Conservation (phyloP, 768 basidiomycete genomes). For the Tricholoma terreum region DNA sequence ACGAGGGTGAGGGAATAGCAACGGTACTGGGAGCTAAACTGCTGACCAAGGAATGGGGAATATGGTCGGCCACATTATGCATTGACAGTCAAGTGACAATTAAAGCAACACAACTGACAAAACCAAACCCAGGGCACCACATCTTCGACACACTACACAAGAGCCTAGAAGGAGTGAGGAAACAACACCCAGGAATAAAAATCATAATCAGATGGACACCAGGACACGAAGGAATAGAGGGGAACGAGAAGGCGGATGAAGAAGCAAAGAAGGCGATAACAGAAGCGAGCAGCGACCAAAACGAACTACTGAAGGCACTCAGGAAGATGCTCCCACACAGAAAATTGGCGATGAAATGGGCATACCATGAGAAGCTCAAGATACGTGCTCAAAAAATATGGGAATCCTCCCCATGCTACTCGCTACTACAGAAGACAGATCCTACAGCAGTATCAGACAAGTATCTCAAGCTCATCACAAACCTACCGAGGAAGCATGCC, state of each 20-base stretch:
- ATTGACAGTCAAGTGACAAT: constrained; percentile 14
- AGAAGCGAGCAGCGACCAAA: background rate
- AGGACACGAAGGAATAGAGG: too few relatives aligned
- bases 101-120: background rate
- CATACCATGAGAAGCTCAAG: background rate
- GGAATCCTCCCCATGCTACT: constrained; percentile 1
- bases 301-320: background rate
- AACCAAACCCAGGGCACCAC: constrained; percentile 5
- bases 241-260: too few relatives aligned
- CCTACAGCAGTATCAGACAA: constrained; percentile 10
- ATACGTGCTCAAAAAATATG: background rate
- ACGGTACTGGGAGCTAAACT: constrained; percentile 10
- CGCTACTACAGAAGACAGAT: constrained; percentile 7
- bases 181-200: too few relatives aligned
- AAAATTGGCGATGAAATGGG: constrained; percentile 2
- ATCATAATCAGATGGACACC: too few relatives aligned
- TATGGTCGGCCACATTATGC: too few relatives aligned
- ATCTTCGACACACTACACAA: constrained; percentile 2
- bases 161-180: background rate
- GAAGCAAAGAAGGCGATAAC: too few relatives aligned
- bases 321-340: constrained; percentile 1
- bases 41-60: background rate
- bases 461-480: background rate
- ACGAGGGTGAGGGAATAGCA: constrained; percentile 16
- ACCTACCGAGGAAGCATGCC: constrained; percentile 12